Base-by-base conservation (phyloP, 1,284 basidiomycete genomes). In the Puccinia horiana region DNA sequence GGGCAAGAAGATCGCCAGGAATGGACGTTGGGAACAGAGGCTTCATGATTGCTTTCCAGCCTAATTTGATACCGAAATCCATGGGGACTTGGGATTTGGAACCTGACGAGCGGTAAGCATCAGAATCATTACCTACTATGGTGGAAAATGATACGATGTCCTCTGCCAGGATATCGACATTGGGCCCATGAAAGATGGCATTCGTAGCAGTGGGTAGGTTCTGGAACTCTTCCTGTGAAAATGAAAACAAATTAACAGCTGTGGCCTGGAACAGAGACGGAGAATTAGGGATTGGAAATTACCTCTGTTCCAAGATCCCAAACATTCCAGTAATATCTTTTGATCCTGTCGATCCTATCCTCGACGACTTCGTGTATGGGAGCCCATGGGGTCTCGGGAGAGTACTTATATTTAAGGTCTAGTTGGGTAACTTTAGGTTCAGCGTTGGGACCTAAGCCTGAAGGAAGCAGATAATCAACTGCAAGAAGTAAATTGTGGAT, bases 51-150 rank as follows among this genome's bases (percentile, higher is more conserved):
- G 95, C 94, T 91, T 95, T 92, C 96, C 96, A 98, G 65, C 96
- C 95, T 72, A 95, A 93, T 83, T 98, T 96, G 86, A 99, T 99
- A 80, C 95, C 95, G 86, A 97, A 98, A 89, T 99, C 97, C 94
- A 99, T 97, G 0, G 96, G 96, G 0, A 94, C 94, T 85, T 92
- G 91, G 49, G 94, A 91, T 44, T 88, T 89, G 69, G 91, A 90
- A 80, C 89, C 91, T 12, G 76, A 20, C 76, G 94, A 91, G 94
- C 70, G 79, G 91, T 96, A 99, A 9, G 90, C 90, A 87, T 96
- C 95, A 1, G 78, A 80, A 35, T 80, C 40, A n/a, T 80, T 80
- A 11, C 54, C 63, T 82, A 98, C 91, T 73, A 99, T 93, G 65
- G 92, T 91, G 86, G 96, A 98, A 90, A 99, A 99, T 40, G 90